A percentile compares a stretch with the other conserved stretches of the same genome.
Conservation (phyloP, 495 filamentous ascomycete species). For the Neurospora terricola region DNA sequence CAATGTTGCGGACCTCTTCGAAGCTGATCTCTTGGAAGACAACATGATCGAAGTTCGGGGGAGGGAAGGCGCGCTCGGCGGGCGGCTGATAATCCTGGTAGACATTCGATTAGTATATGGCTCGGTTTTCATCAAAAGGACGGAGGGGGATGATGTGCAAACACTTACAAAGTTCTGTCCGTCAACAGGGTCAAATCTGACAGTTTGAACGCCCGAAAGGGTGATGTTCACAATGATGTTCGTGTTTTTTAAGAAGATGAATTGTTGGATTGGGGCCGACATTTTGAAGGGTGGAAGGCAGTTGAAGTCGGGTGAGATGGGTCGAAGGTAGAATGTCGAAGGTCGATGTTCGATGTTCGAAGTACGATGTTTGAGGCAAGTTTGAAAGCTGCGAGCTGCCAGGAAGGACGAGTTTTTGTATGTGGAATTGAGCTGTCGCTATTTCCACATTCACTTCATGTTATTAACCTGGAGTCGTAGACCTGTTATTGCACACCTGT, state of each 20-base stretch:
- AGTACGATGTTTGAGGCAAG: not conserved
- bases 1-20: too few relatives aligned
- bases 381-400: not conserved
- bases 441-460: not conserved
- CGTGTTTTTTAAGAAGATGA: not conserved
- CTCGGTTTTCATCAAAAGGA: not conserved
- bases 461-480: not conserved
- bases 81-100: not conserved
- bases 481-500: not conserved
- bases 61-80: too few relatives aligned
- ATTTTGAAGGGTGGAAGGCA: not conserved
- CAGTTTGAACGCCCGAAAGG: not conserved
- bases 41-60: too few relatives aligned
- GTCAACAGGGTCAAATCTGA: not conserved
- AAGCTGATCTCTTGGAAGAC: too few relatives aligned
- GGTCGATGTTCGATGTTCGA: not conserved
- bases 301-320: too few relatives aligned
- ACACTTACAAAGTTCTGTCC: not conserved
- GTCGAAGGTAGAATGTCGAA: too few relatives aligned
- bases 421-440: not conserved
- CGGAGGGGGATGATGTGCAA: not conserved
- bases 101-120: not conserved
- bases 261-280: not conserved
- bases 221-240: not conserved
- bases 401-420: not conserved